Percentiles rank a stretch among this genome's conserved stretches.
Conservation (phyloP, 345 rosid species). For the Salix exigua region DNA sequence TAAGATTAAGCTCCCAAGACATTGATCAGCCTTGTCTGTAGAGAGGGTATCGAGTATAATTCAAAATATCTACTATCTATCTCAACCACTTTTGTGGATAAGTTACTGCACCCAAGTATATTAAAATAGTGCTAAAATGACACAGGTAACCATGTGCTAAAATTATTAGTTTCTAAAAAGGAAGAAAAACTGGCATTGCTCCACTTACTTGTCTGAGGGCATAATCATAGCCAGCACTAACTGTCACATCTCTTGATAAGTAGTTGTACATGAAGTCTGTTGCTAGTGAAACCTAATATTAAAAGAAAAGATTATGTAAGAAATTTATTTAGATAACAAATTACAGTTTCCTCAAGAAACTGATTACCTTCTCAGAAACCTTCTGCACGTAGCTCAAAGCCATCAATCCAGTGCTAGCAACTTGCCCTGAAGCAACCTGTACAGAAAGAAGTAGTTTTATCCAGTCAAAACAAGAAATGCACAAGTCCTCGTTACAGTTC, state of each 20-base stretch:
- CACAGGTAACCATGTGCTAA: neutral
- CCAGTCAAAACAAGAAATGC: slow-evolving; percentile 9
- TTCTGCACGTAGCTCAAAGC: slow-evolving; percentile 93
- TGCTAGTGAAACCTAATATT: slow-evolving; percentile 73
- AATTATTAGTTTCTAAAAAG: neutral
- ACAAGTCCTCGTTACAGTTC: neutral
- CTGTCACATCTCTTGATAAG: slow-evolving; percentile 77
- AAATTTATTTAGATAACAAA: neutral
- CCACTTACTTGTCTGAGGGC: slow-evolving; percentile 84
- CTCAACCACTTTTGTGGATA: too few species aligned
- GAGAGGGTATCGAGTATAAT: neutral
- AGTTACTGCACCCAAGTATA: too few species aligned
- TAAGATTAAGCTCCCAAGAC: too few species aligned
- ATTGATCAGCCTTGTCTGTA: too few species aligned
- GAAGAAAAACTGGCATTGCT: slow-evolving; percentile 2
- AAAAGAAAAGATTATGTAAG: slow-evolving; percentile 13
- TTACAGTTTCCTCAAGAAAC: slow-evolving; percentile 2
- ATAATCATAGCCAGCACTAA: slow-evolving; percentile 95
- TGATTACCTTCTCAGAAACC: slow-evolving; percentile 81
- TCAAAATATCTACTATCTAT: neutral
- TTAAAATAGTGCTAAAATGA: neutral
- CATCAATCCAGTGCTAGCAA: slow-evolving; percentile 89
- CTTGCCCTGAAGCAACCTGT: slow-evolving; percentile 89
- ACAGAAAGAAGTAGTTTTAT: slow-evolving; percentile 2
- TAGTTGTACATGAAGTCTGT: slow-evolving; percentile 87